Evolutionary conservation across 2,329 filamentous ascomycete species (phyloP), one percentile per base, ranked within the genome.

Genomic region (Neocatenulostroma microsporum): DNA sequence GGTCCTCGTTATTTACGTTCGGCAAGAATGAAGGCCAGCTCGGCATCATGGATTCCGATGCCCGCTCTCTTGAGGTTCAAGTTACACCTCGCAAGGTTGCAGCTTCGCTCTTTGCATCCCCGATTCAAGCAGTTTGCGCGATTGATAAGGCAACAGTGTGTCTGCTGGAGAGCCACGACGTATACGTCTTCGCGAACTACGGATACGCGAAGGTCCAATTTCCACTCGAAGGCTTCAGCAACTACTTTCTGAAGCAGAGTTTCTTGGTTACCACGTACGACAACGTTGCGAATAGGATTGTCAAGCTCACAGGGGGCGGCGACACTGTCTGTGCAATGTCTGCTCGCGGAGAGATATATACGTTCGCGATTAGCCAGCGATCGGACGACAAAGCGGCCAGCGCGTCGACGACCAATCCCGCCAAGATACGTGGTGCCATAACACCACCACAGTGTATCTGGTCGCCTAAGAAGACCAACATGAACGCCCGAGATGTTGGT

Each of bases 1-100:
- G 74, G 1, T 76, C 78, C 1, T 84, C 85, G 1, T 65, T 98
- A 1, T 98, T 84, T 56, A 94, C 86, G 2, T 98, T 94, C 72
- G 91, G 91, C 15, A 93, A 91, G 53, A 98, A 96, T 51, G 79
- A 87, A 49, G 91, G 91, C 2, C 91, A 98, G 58, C 73, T 98
- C 30, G 91, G 87, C 4, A 72, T 98, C 36, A 87, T 95, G 65
- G 91, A 95, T 58, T 89, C 91, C 0, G 89, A 96, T 62, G 93
- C 91, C 18, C 78, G 88, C 30, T 95, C 87, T 1, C 72, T 96
- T 4, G 84, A 91, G 49, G 67, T 82, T n/a, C 91, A 96, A 55
- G 65, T 74, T 14, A 78, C 76, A 1, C 91, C 91, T 17, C 77
- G 91, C 30, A 89, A 83, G 55, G 88, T 98, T 28, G 88, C 86